Evolutionary conservation across 2,329 filamentous ascomycete genomes (phyloP).

Genomic region (Colletotrichum tropicicola): DNA sequence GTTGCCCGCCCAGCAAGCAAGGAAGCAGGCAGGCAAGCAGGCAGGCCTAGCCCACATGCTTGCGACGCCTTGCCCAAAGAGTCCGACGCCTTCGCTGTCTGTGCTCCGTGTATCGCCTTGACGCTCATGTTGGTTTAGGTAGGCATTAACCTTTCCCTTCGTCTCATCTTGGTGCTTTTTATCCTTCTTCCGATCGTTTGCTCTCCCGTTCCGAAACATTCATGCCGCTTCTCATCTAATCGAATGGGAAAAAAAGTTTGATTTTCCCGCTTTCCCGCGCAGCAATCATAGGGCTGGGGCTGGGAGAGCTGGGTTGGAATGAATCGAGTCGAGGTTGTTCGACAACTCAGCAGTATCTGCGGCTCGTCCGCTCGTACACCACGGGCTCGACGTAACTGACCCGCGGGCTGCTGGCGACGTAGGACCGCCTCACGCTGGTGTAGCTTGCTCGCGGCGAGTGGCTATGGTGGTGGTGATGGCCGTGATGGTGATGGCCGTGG

Average conservation of each 20-base stretch:
- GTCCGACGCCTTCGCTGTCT: not conserved
- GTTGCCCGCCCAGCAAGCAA: too few relatives aligned
- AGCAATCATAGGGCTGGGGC: conserved; percentile 2
- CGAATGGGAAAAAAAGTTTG: not conserved
- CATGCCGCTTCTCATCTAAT: not conserved
- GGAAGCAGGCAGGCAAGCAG: not conserved
- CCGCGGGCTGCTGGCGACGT: conserved; percentile 49
- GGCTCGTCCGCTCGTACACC: conserved; percentile 50
- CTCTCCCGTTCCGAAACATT: conserved; percentile 15
- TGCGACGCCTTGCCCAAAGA: not conserved
- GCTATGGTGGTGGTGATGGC: conserved; percentile 43
- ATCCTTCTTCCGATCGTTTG: not conserved
- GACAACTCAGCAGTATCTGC: conserved; percentile 41
- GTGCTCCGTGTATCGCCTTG: not conserved
- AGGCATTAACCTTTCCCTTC: not conserved
- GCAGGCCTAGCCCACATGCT: not conserved
- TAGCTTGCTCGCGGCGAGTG: conserved; percentile 53
- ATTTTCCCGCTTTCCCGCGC: conserved; percentile 1
- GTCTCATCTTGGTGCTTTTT: not conserved
- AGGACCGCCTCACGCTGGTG: conserved; percentile 48
- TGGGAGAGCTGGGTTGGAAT: not conserved
- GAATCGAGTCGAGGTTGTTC: too few relatives aligned
- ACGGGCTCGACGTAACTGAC: conserved; percentile 46
- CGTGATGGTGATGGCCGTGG: conserved; percentile 43
- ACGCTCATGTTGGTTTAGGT: not conserved